Evolutionary conservation across 352 stramenopile genomes (phyloP).

Genomic region (Blastocystis hominis): DNA sequence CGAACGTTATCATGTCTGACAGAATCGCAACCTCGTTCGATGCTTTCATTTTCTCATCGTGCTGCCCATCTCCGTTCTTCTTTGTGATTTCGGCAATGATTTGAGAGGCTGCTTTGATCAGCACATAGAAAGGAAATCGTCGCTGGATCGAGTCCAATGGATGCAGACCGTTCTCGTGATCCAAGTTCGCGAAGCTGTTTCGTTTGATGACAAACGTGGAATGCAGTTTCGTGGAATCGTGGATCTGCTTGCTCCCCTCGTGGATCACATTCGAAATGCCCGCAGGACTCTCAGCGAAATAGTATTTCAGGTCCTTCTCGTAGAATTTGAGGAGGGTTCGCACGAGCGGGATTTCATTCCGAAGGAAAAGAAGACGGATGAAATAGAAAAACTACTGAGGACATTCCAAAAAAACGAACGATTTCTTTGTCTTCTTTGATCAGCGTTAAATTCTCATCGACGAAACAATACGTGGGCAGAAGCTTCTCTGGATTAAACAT

Average conservation of each 20-base stretch:
- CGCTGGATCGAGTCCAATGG: background rate
- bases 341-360: background rate
- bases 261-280: background rate
- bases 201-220: background rate
- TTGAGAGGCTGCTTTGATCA: background rate
- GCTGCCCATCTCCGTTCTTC: background rate
- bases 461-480: background rate
- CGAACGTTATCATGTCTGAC: background rate
- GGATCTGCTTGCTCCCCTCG: background rate
- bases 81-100: background rate
- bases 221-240: background rate
- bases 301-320: background rate
- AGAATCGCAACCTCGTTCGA: background rate
- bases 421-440: conserved; percentile 6
- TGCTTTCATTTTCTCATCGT: background rate
- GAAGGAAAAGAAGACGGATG: conserved; percentile 23
- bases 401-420: background rate
- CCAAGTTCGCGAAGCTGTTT: background rate
- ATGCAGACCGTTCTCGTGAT: background rate
- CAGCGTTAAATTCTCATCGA: background rate
- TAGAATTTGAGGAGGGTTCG: background rate
- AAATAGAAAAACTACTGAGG: conserved; percentile 11
- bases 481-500: background rate
- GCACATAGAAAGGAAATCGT: background rate
- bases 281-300: background rate